phyloP scores from a whole-genome alignment of 495 filamentous ascomycete genomes.

The Aspergillus sparsus region DNA sequence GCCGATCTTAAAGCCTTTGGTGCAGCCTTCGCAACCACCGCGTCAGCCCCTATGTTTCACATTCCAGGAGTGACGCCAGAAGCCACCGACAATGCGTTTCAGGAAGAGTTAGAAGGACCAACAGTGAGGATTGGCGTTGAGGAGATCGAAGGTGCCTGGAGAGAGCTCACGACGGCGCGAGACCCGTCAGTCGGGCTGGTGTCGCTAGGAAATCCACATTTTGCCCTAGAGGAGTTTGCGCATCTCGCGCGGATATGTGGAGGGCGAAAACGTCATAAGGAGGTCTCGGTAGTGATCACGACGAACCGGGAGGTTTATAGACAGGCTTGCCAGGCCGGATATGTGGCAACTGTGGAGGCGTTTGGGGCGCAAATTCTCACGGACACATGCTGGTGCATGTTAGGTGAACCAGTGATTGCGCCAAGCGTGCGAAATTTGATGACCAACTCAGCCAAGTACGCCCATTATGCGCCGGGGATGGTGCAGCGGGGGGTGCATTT shows the following conservation, averaged over 20 bases:
- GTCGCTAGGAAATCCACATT: constrained; percentile 40
- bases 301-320: constrained; percentile 25
- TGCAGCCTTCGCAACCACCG: constrained; percentile 35
- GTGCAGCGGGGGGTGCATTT: constrained; percentile 24
- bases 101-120: neutral
- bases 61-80: constrained; percentile 31
- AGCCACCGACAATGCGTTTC: constrained; percentile 12
- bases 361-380: constrained; percentile 33
- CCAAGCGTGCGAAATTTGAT: constrained; percentile 19
- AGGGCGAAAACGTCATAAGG: constrained; percentile 16
- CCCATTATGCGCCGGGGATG: constrained; percentile 30
- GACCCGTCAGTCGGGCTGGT: constrained; percentile 27
- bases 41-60: constrained; percentile 38
- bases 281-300: constrained; percentile 24
- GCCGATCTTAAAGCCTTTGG: constrained; percentile 37
- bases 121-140: neutral
- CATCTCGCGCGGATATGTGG: constrained; percentile 18
- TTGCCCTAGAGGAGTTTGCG: constrained; percentile 29
- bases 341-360: constrained; percentile 18
- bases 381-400: constrained; percentile 39
- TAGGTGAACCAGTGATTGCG: constrained; percentile 26
- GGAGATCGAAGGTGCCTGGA: constrained; percentile 20
- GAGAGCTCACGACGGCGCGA: constrained; percentile 21
- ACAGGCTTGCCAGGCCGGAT: constrained; percentile 16
- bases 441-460: constrained; percentile 37